These are phyloP conservation scores for Leishmania arabica DNA, from an alignment of 208 protist genomes.

Conservation along the genomic window DNA sequence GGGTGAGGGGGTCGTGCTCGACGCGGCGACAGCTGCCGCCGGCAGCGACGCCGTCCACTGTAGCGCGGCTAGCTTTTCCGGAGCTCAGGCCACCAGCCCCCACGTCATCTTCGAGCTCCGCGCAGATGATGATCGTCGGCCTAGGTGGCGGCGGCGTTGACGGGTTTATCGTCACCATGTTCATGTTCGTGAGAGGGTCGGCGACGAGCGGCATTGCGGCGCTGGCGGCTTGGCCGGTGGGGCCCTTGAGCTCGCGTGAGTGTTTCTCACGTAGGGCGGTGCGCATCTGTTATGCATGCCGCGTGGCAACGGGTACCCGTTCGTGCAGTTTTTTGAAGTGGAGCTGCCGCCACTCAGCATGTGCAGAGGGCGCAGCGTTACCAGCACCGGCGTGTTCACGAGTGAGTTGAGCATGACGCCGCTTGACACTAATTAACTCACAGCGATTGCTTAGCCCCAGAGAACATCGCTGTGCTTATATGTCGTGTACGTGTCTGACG, in stretches of 20 bases:
- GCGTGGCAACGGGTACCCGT: background rate
- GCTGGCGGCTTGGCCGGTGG: background rate
- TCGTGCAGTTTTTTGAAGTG: constrained; percentile 7
- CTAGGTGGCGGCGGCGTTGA: constrained; percentile 9
- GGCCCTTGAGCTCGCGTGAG: background rate
- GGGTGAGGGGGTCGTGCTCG: constrained; percentile 8
- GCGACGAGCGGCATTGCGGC: background rate
- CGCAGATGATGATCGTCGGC: constrained; percentile 52
- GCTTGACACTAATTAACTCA: background rate
- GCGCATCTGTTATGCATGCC: background rate
- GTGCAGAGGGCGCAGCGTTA: constrained; percentile 18
- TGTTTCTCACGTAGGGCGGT: background rate
- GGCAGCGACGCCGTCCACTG: background rate
- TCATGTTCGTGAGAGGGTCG: background rate
- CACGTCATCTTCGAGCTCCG: constrained; percentile 38
- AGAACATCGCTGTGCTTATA: background rate
- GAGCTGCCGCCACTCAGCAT: constrained; percentile 21
- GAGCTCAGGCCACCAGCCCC: background rate
- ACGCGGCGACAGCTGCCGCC: background rate
- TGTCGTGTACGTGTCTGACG: background rate
- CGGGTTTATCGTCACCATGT: background rate
- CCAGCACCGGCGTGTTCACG: constrained; percentile 13
- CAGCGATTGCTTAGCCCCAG: background rate
- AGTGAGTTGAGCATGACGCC: constrained; percentile 13
- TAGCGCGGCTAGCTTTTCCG: background rate